phyloP scores from a whole-genome alignment of 805 yeast species.

The Candida manassasensis region DNA sequence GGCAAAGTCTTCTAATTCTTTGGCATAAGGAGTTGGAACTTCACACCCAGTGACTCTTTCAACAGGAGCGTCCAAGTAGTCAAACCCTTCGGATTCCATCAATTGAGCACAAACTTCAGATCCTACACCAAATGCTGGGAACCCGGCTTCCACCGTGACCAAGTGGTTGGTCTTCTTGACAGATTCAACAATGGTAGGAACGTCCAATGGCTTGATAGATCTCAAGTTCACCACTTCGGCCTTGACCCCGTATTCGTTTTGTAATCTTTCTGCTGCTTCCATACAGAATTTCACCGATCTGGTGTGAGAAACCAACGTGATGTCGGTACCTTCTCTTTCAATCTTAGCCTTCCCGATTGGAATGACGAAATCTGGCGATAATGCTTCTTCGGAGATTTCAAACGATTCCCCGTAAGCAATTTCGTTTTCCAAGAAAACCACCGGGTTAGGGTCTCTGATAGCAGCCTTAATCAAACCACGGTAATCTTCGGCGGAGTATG shows the following conservation, averaged over 20 bases:
- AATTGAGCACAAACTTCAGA: constrained; percentile 96
- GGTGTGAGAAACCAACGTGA: constrained; percentile 85
- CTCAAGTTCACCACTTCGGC: constrained; percentile 95
- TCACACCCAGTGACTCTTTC: constrained; percentile 99
- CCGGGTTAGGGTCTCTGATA: constrained; percentile 98
- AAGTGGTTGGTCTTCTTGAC: constrained; percentile 96
- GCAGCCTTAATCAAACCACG: constrained; percentile 96
- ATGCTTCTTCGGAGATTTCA: constrained; percentile 83
- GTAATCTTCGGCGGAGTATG: constrained; percentile 92
- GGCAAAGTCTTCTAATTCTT: constrained; percentile 93
- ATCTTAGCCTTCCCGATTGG: constrained; percentile 96
- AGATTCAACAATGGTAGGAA: constrained; percentile 75
- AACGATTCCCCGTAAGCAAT: constrained; percentile 88
- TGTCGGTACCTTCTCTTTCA: constrained; percentile 89
- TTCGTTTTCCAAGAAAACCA: constrained; percentile 93
- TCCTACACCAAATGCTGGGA: constrained; percentile 98
- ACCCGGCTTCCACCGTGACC: constrained; percentile 94
- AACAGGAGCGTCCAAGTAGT: constrained; percentile 96
- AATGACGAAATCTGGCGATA: constrained; percentile 80
- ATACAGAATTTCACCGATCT: constrained; percentile 84
- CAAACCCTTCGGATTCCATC: constrained; percentile 98
- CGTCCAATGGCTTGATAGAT: constrained; percentile 94
- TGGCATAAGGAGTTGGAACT: constrained; percentile 98
- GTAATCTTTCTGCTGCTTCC: constrained; percentile 84
- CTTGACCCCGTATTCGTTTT: constrained; percentile 78